Evolutionary conservation across 495 filamentous ascomycete species (phyloP).

Genomic region (Lophium mytilinum): DNA sequence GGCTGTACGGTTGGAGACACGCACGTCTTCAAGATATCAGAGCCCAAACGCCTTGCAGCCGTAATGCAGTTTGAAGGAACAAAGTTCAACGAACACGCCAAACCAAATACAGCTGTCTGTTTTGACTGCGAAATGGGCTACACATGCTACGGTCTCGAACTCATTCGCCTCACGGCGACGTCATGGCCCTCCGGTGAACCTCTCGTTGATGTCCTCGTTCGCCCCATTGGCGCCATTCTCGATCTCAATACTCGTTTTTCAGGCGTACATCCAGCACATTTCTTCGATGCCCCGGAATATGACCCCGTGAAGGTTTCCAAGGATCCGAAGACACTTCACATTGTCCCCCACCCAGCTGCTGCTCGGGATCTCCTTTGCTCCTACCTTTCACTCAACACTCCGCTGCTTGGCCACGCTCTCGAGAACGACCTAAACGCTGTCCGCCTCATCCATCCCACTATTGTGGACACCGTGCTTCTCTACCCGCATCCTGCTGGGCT

Average conservation of each 20-base stretch:
- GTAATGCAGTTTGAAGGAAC: slow-evolving; percentile 74
- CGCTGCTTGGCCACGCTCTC: slow-evolving; percentile 84
- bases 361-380: slow-evolving; percentile 68
- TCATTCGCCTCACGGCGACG: slow-evolving; percentile 79
- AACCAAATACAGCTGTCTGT: slow-evolving; percentile 48
- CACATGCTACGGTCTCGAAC: slow-evolving; percentile 74
- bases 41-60: slow-evolving; percentile 64
- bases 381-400: slow-evolving; percentile 62
- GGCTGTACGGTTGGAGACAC: slow-evolving; percentile 62
- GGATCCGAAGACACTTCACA: slow-evolving; percentile 43
- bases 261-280: slow-evolving; percentile 68
- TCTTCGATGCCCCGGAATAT: slow-evolving; percentile 58
- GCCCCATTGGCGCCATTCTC: slow-evolving; percentile 72
- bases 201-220: slow-evolving; percentile 77
- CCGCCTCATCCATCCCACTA: slow-evolving; percentile 71
- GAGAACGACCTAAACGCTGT: slow-evolving; percentile 87
- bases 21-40: slow-evolving; percentile 84
- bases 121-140: slow-evolving; percentile 99
- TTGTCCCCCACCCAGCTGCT: slow-evolving; percentile 59
- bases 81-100: slow-evolving; percentile 47
- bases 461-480: slow-evolving; percentile 81
- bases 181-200: slow-evolving; percentile 72
- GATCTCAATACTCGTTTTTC: slow-evolving; percentile 89
- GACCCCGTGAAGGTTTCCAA: slow-evolving; percentile 18
- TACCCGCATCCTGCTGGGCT: slow-evolving; percentile 70